These are phyloP conservation scores for Fragaria iinumae DNA, from an alignment of 306 rosid species.

Conservation along the genomic window DNA sequence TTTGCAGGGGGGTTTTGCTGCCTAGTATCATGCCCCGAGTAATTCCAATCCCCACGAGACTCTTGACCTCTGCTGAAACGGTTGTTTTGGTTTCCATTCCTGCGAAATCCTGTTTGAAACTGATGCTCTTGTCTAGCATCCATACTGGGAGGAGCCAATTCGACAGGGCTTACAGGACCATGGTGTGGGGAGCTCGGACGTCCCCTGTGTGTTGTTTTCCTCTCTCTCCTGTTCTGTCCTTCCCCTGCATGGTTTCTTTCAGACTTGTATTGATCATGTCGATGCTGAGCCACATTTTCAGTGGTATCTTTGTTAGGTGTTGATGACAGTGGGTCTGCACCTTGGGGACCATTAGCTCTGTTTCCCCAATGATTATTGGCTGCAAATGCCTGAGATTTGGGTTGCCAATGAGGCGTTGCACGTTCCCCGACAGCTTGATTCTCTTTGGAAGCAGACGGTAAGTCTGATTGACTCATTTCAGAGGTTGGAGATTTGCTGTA, in stretches of 20 bases:
- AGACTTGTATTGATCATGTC: constrained; percentile 39
- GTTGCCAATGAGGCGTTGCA: constrained; percentile 75
- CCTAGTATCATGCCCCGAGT: constrained; percentile 52
- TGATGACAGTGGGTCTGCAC: constrained; percentile 28
- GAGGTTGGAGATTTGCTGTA: constrained; percentile 34
- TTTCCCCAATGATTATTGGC: constrained; percentile 47
- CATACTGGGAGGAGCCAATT: constrained; percentile 38
- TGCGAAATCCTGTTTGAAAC: constrained; percentile 51
- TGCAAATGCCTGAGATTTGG: constrained; percentile 54
- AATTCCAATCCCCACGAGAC: constrained; percentile 64
- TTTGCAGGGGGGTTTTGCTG: constrained; percentile 46
- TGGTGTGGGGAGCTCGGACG: constrained; percentile 50
- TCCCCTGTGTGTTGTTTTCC: constrained; percentile 46
- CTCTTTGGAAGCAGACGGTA: constrained; percentile 51
- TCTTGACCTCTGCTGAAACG: constrained; percentile 61
- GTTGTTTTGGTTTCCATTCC: constrained; percentile 56
- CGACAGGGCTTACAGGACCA: constrained; percentile 38
- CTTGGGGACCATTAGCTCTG: constrained; percentile 31
- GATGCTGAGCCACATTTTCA: constrained; percentile 31
- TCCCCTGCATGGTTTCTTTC: constrained; percentile 43
- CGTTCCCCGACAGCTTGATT: constrained; percentile 58
- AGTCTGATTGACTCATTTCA: constrained; percentile 48
- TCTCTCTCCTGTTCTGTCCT: constrained; percentile 53
- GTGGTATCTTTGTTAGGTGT: constrained; percentile 32
- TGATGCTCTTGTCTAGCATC: constrained; percentile 63